Percentiles rank a stretch among this genome's conserved stretches.
phyloP scores from a whole-genome alignment of 2,329 filamentous ascomycete species.

The Alternaria dauci region DNA sequence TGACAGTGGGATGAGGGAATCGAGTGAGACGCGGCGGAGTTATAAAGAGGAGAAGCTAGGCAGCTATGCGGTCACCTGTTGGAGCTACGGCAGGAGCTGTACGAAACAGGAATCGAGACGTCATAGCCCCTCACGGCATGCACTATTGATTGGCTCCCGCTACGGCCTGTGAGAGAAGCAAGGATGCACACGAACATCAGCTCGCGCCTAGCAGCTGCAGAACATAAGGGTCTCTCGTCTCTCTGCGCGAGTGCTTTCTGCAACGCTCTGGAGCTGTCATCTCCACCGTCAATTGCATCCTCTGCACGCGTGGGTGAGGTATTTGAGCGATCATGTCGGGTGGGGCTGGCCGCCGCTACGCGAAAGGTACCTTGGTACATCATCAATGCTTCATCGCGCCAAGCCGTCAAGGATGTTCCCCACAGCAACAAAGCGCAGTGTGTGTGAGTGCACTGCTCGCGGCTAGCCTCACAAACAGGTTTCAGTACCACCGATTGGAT shows the following conservation, averaged over 20 bases:
- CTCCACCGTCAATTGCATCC: not conserved
- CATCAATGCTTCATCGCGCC: conserved; percentile 13
- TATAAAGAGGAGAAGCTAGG: conserved; percentile 37
- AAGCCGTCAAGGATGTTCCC: conserved; percentile 22
- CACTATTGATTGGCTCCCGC: conserved; percentile 31
- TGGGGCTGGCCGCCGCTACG: not conserved
- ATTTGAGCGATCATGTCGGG: not conserved
- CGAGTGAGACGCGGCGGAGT: conserved; percentile 20
- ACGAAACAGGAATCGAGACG: conserved; percentile 37
- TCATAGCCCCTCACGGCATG: conserved; percentile 40
- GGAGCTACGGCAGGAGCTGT: conserved; percentile 37
- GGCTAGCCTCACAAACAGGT: conserved; percentile 27
- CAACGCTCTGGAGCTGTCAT: not conserved
- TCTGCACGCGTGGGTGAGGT: not conserved
- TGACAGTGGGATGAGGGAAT: conserved; percentile 4
- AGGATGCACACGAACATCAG: conserved; percentile 16
- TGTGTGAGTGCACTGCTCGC: not conserved
- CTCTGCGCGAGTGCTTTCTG: not conserved
- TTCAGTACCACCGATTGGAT: conserved; percentile 19
- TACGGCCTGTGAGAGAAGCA: conserved; percentile 4
- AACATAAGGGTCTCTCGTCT: not conserved
- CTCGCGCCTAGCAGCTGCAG: conserved; percentile 1
- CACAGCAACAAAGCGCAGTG: conserved; percentile 20
- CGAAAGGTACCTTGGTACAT: conserved; percentile 16
- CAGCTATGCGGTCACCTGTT: conserved; percentile 38